These are phyloP conservation scores for Talaromyces thailandensis DNA, from an alignment of 495 filamentous ascomycete species.

Conservation along the genomic window DNA sequence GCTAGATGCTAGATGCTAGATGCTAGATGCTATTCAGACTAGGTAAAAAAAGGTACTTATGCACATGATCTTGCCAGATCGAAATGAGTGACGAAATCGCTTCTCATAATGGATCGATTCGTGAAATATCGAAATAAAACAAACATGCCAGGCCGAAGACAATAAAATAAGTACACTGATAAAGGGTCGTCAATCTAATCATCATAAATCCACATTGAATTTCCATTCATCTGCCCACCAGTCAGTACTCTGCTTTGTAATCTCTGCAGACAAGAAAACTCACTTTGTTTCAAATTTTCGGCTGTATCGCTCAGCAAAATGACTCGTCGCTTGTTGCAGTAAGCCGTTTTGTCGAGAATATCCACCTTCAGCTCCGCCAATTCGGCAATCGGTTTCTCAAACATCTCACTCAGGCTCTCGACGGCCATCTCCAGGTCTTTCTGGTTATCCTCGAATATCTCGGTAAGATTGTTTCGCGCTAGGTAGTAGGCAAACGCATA, in stretches of 20 bases:
- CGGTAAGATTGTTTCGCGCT: constrained; percentile 86
- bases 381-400: constrained; percentile 86
- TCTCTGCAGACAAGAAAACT: constrained; percentile 19
- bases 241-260: neutral
- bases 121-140: neutral
- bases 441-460: constrained; percentile 98
- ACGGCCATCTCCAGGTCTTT: constrained; percentile 97
- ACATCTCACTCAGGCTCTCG: constrained; percentile 92
- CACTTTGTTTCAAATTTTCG: constrained; percentile 79
- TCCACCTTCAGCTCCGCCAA: constrained; percentile 83
- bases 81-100: neutral
- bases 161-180: neutral
- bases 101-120: neutral
- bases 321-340: constrained; percentile 85
- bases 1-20: no score
- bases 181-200: neutral
- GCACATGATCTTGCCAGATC: neutral
- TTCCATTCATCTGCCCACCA: constrained; percentile 28
- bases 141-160: neutral
- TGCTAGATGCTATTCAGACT: neutral
- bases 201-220: constrained; percentile 37
- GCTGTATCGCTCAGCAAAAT: constrained; percentile 89
- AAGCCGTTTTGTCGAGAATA: constrained; percentile 95
- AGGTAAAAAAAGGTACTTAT: neutral
- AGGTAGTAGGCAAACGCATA: constrained; percentile 98